Conservation (phyloP, 441 rosid species). For the Capsella rubella region DNA sequence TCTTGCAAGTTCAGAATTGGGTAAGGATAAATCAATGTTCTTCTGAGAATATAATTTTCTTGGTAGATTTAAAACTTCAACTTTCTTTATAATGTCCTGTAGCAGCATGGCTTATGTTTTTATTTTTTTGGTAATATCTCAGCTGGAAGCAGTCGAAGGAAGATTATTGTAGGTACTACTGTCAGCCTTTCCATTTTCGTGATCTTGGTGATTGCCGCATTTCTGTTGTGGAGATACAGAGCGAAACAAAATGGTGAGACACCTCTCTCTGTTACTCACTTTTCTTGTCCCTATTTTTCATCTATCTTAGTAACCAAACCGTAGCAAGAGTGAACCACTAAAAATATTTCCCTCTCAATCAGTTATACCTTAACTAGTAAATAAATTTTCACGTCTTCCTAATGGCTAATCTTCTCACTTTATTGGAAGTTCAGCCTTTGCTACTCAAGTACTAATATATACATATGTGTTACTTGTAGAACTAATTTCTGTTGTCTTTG, state of each 20-base stretch:
- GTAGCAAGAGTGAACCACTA: background rate
- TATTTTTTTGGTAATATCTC: conserved; percentile 21
- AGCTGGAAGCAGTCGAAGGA: conserved; percentile 27
- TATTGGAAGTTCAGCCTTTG: background rate
- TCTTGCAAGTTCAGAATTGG: conserved; percentile 52
- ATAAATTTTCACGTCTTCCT: background rate
- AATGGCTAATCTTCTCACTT: conserved; percentile 1
- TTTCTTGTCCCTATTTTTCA: background rate
- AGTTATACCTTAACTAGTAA: background rate
- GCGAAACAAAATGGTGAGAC: conserved; percentile 35
- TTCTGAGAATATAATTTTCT: background rate
- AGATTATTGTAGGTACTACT: conserved; percentile 19
- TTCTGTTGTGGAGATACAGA: conserved; percentile 27
- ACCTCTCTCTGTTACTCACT: conserved; percentile 14
- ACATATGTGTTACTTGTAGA: conserved; percentile 12
- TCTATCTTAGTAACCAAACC: background rate
- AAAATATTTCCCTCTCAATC: background rate
- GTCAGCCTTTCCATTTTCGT: conserved; percentile 27
- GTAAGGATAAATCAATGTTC: conserved; percentile 39
- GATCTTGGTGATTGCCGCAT: conserved; percentile 21
- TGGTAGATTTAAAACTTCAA: background rate
- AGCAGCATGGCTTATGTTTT: conserved; percentile 18
- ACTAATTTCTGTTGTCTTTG: background rate
- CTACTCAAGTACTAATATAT: conserved; percentile 20
- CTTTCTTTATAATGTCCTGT: conserved; percentile 10